Percentiles rank a stretch among this genome's conserved stretches.
These are phyloP conservation scores for Coriaria nepalensis DNA, from an alignment of 306 rosid species.

Conservation along the genomic window DNA sequence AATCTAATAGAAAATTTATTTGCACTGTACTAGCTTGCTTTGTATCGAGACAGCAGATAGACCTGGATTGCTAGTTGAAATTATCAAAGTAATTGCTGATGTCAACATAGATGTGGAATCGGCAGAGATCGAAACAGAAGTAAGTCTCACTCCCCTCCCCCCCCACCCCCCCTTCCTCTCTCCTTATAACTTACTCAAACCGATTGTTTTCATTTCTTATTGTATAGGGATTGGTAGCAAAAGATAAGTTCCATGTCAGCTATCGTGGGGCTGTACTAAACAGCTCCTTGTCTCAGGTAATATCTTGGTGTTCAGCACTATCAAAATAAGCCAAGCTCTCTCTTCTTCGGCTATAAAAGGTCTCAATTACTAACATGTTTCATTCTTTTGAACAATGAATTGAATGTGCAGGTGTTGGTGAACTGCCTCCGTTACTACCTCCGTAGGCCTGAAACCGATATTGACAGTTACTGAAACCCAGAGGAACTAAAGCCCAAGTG, in stretches of 20 bases:
- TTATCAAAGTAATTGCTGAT: slow-evolving; percentile 70
- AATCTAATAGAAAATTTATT: slow-evolving; percentile 11
- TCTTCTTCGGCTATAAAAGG: too few relatives aligned
- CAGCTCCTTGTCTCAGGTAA: slow-evolving; percentile 79
- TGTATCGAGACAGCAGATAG: slow-evolving; percentile 85
- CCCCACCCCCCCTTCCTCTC: not conserved
- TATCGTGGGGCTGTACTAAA: slow-evolving; percentile 72
- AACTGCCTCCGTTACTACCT: slow-evolving; percentile 84
- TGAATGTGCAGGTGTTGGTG: slow-evolving; percentile 56
- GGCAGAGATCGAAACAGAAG: slow-evolving; percentile 88
- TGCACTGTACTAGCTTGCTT: slow-evolving; percentile 47
- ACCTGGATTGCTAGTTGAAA: slow-evolving; percentile 81
- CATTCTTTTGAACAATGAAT: not conserved
- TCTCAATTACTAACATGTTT: not conserved
- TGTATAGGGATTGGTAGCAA: slow-evolving; percentile 78
- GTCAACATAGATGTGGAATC: slow-evolving; percentile 92
- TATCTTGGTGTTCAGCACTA: too few relatives aligned
- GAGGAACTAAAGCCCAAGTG: too few relatives aligned
- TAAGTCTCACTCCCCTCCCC: slow-evolving; percentile 14
- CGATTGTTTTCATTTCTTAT: slow-evolving; percentile 10
- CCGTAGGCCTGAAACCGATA: slow-evolving; percentile 80
- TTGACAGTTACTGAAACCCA: slow-evolving; percentile 60
- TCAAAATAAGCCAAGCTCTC: too few relatives aligned
- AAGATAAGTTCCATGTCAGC: slow-evolving; percentile 90
- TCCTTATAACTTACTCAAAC: not conserved